Percentiles rank a stretch among this genome's conserved stretches.
Conservation (phyloP, 805 yeast species). For the Suhomyces pyralidae region DNA sequence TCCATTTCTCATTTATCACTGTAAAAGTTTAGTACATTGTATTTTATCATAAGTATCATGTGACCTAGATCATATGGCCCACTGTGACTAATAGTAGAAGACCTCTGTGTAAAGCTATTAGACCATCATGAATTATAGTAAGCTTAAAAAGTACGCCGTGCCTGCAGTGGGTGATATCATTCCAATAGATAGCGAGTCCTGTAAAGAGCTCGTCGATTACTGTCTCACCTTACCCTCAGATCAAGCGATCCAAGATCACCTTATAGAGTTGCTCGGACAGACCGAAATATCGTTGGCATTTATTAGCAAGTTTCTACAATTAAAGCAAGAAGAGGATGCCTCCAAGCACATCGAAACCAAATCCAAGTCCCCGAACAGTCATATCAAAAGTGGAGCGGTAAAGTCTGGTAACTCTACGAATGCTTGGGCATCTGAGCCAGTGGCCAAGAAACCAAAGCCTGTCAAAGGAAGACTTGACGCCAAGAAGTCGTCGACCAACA, state of each 20-base stretch:
- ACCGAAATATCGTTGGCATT: slow-evolving; percentile 51
- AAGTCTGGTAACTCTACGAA: not conserved
- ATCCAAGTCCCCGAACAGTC: too few species aligned
- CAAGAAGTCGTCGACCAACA: slow-evolving; percentile 31
- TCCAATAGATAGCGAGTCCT: slow-evolving; percentile 58
- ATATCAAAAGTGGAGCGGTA: not conserved
- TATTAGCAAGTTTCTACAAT: slow-evolving; percentile 41
- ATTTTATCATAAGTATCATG: not conserved
- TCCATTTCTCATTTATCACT: too few species aligned
- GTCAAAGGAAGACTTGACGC: slow-evolving; percentile 9
- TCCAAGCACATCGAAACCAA: not conserved
- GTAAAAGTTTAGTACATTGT: too few species aligned
- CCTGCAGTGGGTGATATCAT: slow-evolving; percentile 35
- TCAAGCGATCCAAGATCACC: slow-evolving; percentile 49
- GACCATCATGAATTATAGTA: slow-evolving; percentile 15
- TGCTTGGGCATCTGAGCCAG: slow-evolving; percentile 5
- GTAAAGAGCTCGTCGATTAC: slow-evolving; percentile 54
- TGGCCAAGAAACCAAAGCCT: slow-evolving; percentile 1
- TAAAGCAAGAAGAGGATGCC: slow-evolving; percentile 29
- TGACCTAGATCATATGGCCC: not conserved
- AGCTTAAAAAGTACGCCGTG: slow-evolving; percentile 24
- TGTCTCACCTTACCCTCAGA: slow-evolving; percentile 46
- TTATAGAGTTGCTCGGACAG: slow-evolving; percentile 56
- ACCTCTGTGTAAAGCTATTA: not conserved
- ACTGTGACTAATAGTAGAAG: not conserved